Conservation (phyloP, 257 asterid species). For the Solanum corneliomulleri region DNA sequence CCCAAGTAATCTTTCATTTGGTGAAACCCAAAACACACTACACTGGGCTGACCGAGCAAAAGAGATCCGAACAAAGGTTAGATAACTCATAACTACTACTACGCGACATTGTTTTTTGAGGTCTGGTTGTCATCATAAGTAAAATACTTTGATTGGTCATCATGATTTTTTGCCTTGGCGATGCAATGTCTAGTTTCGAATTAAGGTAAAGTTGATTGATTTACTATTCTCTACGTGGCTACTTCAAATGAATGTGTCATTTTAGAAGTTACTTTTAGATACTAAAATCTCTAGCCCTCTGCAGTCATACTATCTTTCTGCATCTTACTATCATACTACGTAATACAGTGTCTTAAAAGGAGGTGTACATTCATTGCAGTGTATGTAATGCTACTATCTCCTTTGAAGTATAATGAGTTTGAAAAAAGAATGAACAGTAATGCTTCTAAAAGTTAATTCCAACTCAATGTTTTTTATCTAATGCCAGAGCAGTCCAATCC, state of each 20-base stretch:
- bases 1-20: constrained; percentile 43
- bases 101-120: not conserved
- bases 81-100: not conserved
- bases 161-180: not conserved
- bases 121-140: not conserved
- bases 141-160: not conserved
- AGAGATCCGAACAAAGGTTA: constrained; percentile 50
- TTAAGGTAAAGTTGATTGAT: not conserved
- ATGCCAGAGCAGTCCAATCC: not conserved
- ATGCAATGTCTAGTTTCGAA: not conserved
- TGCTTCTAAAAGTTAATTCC: not conserved
- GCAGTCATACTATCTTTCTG: not conserved
- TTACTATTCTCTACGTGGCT: not conserved
- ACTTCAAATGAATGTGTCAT: not conserved
- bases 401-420: not conserved
- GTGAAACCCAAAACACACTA: constrained; percentile 59
- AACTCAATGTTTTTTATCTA: not conserved
- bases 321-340: not conserved
- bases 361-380: not conserved
- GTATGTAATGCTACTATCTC: not conserved
- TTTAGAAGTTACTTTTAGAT: not conserved
- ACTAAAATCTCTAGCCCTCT: not conserved
- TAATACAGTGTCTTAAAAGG: not conserved
- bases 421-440: not conserved
- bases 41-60: constrained; percentile 78